These are phyloP conservation scores for Simplicillium sp. DNA, from an alignment of 2,329 filamentous ascomycete species.

Conservation along the genomic window DNA sequence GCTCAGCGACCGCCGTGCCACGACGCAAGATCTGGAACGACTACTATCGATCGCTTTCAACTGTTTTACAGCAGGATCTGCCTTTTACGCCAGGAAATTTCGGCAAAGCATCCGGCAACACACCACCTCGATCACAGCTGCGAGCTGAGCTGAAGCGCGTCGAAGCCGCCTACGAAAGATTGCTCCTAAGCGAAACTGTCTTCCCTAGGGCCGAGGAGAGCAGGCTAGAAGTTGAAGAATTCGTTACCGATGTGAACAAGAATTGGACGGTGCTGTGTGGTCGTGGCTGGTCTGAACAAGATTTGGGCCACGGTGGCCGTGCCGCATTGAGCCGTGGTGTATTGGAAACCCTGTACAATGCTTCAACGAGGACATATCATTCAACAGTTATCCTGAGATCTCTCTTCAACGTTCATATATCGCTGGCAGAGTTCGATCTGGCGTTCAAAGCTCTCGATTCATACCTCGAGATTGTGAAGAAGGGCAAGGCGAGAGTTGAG, in stretches of 20 bases:
- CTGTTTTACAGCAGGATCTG: conserved; percentile 59
- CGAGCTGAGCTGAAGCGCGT: conserved; percentile 69
- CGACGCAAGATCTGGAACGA: conserved; percentile 70
- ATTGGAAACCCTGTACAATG: conserved; percentile 81
- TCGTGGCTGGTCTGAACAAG: conserved; percentile 67
- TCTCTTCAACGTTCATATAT: conserved; percentile 78
- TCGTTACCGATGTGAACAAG: conserved; percentile 66
- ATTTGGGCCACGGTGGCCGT: conserved; percentile 74
- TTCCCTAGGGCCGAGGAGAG: conserved; percentile 80
- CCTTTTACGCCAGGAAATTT: conserved; percentile 45
- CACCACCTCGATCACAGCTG: conserved; percentile 53
- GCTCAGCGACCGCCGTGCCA: conserved; percentile 35
- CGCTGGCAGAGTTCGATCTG: conserved; percentile 84
- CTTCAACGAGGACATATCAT: conserved; percentile 89
- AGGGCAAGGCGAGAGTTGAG: conserved; percentile 73
- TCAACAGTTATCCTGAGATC: conserved; percentile 81
- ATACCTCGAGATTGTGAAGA: conserved; percentile 80
- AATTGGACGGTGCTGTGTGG: conserved; percentile 85
- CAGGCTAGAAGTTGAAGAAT: conserved; percentile 71
- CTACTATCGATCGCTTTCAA: conserved; percentile 73
- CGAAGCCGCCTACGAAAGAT: conserved; percentile 68
- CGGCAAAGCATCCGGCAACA: conserved; percentile 30
- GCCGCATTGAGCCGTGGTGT: conserved; percentile 65
- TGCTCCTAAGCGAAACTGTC: conserved; percentile 66
- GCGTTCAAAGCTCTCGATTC: conserved; percentile 87